Evolutionary conservation across 352 stramenopile species (phyloP).

Genomic region (Phytophthora tentaculata): DNA sequence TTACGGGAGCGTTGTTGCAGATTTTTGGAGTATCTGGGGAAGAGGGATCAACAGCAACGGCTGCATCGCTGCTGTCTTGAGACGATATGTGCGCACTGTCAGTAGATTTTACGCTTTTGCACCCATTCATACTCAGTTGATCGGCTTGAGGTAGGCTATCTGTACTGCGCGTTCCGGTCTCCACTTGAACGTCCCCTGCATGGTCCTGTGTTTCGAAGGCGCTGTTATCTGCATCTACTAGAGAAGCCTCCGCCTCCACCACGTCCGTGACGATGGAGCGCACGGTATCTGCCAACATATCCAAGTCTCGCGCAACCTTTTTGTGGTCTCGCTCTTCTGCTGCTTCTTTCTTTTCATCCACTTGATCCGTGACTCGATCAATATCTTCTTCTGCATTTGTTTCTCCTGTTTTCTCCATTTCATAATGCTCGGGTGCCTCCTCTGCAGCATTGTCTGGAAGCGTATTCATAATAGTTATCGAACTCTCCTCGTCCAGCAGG

Average conservation of each 20-base stretch:
- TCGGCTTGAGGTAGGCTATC: neutral
- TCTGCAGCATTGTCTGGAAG: constrained; percentile 12
- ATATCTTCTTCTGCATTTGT: neutral
- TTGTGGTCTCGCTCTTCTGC: neutral
- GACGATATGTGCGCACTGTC: neutral
- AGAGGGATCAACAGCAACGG: neutral
- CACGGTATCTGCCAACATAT: constrained; percentile 70
- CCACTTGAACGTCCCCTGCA: neutral
- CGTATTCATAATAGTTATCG: neutral
- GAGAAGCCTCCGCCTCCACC: constrained; percentile 11
- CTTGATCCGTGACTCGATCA: neutral
- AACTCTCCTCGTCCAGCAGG: neutral
- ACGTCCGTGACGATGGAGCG: constrained; percentile 53
- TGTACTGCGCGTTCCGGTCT: neutral
- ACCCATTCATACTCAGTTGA: neutral
- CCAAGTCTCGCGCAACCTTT: constrained; percentile 45
- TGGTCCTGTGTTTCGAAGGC: neutral
- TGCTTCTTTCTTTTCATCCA: neutral
- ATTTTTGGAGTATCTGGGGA: neutral
- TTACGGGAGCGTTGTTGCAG: neutral
- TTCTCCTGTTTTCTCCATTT: neutral
- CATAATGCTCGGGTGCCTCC: constrained; percentile 19
- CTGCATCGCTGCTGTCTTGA: neutral
- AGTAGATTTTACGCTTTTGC: neutral
- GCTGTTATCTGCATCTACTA: neutral